phyloP scores from a whole-genome alignment of 1,284 basidiomycete genomes.

The Ganoderma lingzhi region DNA sequence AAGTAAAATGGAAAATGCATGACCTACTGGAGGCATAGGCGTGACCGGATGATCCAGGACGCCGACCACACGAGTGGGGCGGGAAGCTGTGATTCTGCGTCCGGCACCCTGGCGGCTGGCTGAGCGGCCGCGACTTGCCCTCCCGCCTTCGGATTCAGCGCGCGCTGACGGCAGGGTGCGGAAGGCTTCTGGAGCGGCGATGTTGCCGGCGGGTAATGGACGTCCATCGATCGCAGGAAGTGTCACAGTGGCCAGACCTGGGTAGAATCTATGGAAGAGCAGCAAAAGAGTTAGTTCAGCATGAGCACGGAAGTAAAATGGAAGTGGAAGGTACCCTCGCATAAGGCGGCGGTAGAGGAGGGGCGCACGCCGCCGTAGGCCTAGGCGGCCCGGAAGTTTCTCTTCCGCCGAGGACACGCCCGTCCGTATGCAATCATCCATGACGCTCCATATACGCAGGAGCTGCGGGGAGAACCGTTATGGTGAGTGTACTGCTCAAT shows the following conservation, averaged over 20 bases:
- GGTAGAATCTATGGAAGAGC: slow-evolving; percentile 64
- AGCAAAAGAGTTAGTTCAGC: not conserved
- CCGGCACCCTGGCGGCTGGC: slow-evolving; percentile 8
- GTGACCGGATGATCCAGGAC: slow-evolving; percentile 85
- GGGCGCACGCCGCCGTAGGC: slow-evolving; percentile 82
- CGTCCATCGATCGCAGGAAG: slow-evolving; percentile 57
- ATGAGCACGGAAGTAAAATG: slow-evolving; percentile 3
- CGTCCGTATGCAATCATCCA: slow-evolving; percentile 93
- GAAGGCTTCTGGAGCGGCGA: slow-evolving; percentile 50
- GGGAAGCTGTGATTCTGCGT: slow-evolving; percentile 27
- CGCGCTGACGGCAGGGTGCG: not conserved
- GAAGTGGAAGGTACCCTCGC: slow-evolving; percentile 67
- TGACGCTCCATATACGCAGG: slow-evolving; percentile 87
- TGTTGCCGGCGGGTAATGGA: slow-evolving; percentile 37
- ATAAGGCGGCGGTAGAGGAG: slow-evolving; percentile 89
- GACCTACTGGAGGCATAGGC: slow-evolving; percentile 81
- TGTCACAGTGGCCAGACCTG: slow-evolving; percentile 58
- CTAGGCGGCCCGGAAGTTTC: slow-evolving; percentile 86
- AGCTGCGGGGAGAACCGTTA: slow-evolving; percentile 50
- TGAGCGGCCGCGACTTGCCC: not conserved
- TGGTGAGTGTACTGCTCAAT: not conserved
- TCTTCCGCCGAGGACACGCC: slow-evolving; percentile 85
- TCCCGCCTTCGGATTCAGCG: not conserved
- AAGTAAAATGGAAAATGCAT: slow-evolving; percentile 8
- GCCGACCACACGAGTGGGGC: slow-evolving; percentile 71